Base-by-base conservation (phyloP, 768 basidiomycete genomes). In the Lactarius psammicola region DNA sequence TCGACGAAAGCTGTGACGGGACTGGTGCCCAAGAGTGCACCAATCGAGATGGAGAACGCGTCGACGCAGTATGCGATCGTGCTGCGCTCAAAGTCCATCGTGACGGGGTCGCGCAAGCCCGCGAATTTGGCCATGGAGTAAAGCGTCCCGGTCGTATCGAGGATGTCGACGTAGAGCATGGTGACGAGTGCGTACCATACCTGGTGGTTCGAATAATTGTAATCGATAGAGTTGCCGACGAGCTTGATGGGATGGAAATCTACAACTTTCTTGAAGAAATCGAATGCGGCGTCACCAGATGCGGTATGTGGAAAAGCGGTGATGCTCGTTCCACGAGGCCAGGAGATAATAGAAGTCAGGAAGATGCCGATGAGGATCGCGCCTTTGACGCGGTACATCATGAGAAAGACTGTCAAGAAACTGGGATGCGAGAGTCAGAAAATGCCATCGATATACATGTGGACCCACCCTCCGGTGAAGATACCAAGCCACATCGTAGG, bases 61-160 rank as follows among this genome's bases (percentile, higher is more conserved):
- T 92, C 90, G 30, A 92, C 84, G 69, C 90, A 92, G 76, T 92
- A 93, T 4, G 91, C 91, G 66, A 89, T 79, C 17, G 87, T 90
- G 20, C 88, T 90, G 68, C 86, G 85, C 77, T 95, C 92, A 70
- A 95, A 95, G 74, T 95, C 92, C 63, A 92, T 79, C 31, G 92
- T 93, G 18, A 90, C 84, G 1, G 88, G 88, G 73, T 94, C 88
- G 56, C 90, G 90, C 2, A 95, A 82, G n/a, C 90, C 90, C 7
- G 92, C 91, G 68, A 94, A 94, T 74, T 90, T 92, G 62, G 91
- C 90, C 92, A 95, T 94, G 46, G 92, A 89, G 74, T 94, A 93
- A 5, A 95, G 79, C 10, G 92, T 94, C 72, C 92, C 88, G 62
- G 79, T 81, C 33, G 78, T 81, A 64, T 80, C 77, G 71, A 91